Percentiles rank a stretch among this genome's conserved stretches.
Conservation (phyloP, 73 alveolate genomes). For the Tetrahymena borealis region DNA sequence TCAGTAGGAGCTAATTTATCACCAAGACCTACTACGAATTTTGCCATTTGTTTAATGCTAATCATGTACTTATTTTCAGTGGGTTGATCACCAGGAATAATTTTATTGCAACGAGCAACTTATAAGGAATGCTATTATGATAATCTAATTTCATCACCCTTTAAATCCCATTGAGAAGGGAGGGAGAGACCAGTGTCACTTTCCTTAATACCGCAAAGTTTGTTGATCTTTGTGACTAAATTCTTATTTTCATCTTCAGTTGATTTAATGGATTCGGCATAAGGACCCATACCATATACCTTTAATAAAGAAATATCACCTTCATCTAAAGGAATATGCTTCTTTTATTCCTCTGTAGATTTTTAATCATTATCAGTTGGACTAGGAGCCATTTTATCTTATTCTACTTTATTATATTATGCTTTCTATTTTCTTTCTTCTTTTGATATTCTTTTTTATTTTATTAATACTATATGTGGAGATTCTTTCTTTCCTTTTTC, state of each 20-base stretch:
- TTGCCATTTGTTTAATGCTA: constrained; percentile 96
- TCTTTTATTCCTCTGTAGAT: background rate
- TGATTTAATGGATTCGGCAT: constrained; percentile 68
- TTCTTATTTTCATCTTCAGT: constrained; percentile 83
- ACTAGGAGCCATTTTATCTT: background rate
- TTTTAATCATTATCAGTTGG: background rate
- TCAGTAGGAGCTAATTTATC: constrained; percentile 99
- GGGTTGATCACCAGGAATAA: background rate
- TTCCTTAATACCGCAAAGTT: constrained; percentile 87
- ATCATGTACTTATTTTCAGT: constrained; percentile 86
- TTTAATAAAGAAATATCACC: constrained; percentile 80
- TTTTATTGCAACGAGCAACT: constrained; percentile 37
- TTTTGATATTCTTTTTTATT: background rate
- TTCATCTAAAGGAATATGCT: constrained; percentile 60
- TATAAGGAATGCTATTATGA: constrained; percentile 36
- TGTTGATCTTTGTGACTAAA: constrained; percentile 67
- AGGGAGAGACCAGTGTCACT: constrained; percentile 92
- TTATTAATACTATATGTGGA: background rate
- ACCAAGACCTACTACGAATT: constrained; percentile 96
- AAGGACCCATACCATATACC: constrained; percentile 96
- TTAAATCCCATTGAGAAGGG: constrained; percentile 84
- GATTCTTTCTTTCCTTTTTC: background rate
- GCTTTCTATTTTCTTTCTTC: background rate
- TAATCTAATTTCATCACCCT: constrained; percentile 38
- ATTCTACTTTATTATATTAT: background rate